Evolutionary conservation across 805 yeast genomes (phyloP).

Genomic region (Clavispora vitiphila): DNA sequence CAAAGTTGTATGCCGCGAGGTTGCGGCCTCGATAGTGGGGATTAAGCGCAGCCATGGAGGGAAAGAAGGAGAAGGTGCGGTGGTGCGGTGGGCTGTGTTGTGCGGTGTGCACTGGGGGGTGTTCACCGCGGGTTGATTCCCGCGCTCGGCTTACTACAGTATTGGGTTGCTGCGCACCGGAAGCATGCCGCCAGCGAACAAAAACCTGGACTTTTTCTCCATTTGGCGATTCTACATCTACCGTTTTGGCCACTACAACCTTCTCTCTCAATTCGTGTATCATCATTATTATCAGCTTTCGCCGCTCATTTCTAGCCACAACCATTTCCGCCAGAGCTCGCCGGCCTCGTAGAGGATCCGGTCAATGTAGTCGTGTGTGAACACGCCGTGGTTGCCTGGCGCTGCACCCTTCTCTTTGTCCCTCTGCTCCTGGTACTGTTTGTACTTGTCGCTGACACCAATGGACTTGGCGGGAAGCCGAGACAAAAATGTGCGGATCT

Average conservation of each 20-base stretch:
- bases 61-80: too few species aligned
- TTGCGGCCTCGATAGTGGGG: conserved; percentile 16
- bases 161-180: too few species aligned
- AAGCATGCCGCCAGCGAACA: too few species aligned
- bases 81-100: too few species aligned
- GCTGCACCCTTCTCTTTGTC: conserved; percentile 17
- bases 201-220: too few species aligned
- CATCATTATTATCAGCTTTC: conserved; percentile 9
- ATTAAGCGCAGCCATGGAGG: conserved; percentile 5
- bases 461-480: conserved; percentile 47
- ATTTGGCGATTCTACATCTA: too few species aligned
- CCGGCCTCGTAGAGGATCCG: conserved; percentile 75
- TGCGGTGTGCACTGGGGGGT: too few species aligned
- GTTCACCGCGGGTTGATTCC: too few species aligned
- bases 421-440: conserved; percentile 24
- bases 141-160: too few species aligned
- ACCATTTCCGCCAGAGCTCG: conserved; percentile 82
- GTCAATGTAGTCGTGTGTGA: conserved; percentile 53
- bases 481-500: conserved; percentile 72
- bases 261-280: too few species aligned
- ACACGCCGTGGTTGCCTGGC: conserved; percentile 5
- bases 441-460: conserved; percentile 28
- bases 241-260: too few species aligned
- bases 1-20: conserved; percentile 29
- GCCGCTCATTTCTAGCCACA: conserved; percentile 44